phyloP scores from a whole-genome alignment of 148 eudicot species.

The Heliamphora exappendiculata region DNA sequence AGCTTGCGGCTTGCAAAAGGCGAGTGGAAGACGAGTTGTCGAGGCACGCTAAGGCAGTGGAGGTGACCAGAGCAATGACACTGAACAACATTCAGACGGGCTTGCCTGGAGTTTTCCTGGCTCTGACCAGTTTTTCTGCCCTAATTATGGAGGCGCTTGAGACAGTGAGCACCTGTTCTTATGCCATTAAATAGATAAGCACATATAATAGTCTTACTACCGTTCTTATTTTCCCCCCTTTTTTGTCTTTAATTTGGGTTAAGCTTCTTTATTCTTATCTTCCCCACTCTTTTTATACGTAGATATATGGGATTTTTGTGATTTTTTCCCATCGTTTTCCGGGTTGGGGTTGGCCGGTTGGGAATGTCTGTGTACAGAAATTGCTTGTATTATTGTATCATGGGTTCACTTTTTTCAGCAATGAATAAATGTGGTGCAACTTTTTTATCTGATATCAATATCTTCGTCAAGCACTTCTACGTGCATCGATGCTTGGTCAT shows the following conservation, averaged over 20 bases:
- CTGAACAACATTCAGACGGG: slow-evolving; percentile 90
- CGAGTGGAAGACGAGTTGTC: slow-evolving; percentile 82
- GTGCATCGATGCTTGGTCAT: no score
- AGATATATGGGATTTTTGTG: slow-evolving; percentile 48
- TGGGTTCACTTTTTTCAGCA: slow-evolving; percentile 13
- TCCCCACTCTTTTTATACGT: no score
- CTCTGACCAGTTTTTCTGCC: slow-evolving; percentile 87
- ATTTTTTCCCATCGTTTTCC: slow-evolving; percentile 2
- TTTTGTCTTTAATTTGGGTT: slow-evolving; percentile 2
- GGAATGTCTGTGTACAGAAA: slow-evolving; percentile 34
- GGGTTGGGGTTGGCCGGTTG: background rate
- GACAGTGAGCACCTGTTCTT: slow-evolving; percentile 70
- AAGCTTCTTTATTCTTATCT: no score
- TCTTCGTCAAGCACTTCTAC: no score
- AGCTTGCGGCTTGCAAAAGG: slow-evolving; percentile 72
- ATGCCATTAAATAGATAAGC: slow-evolving; percentile 49
- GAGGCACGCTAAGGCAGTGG: slow-evolving; percentile 83
- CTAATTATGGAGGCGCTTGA: slow-evolving; percentile 63
- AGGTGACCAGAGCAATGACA: slow-evolving; percentile 95
- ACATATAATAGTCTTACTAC: background rate
- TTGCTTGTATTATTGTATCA: slow-evolving; percentile 26
- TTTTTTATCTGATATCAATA: no score
- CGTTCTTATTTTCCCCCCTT: slow-evolving; percentile 5
- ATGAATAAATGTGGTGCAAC: slow-evolving; percentile 3
- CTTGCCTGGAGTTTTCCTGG: slow-evolving; percentile 89